These are phyloP conservation scores for Cephaloascus albidus DNA, from an alignment of 805 yeast species.

Conservation along the genomic window DNA sequence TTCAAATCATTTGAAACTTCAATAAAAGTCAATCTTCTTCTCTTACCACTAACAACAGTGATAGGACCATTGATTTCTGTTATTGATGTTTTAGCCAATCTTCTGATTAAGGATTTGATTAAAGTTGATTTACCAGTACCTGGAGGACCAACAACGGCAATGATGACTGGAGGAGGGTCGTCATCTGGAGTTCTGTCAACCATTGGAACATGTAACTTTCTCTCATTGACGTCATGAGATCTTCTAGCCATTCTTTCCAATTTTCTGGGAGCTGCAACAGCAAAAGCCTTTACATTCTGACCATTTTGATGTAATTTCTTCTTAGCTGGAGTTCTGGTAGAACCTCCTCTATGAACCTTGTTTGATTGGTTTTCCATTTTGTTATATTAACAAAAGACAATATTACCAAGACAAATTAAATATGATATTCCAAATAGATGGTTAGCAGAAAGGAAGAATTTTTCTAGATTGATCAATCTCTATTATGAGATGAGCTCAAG, in stretches of 20 bases:
- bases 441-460: too few species aligned
- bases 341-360: slow-evolving; percentile 70
- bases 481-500: too few species aligned
- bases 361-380: slow-evolving; percentile 44
- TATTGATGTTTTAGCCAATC: slow-evolving; percentile 80
- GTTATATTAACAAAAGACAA: neutral
- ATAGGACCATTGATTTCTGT: slow-evolving; percentile 91
- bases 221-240: slow-evolving; percentile 75
- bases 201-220: slow-evolving; percentile 92
- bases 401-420: neutral
- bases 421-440: too few species aligned
- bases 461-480: too few species aligned
- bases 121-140: slow-evolving; percentile 97
- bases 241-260: slow-evolving; percentile 78
- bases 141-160: slow-evolving; percentile 97
- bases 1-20: slow-evolving; percentile 91
- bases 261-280: slow-evolving; percentile 78
- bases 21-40: slow-evolving; percentile 84
- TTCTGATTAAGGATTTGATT: slow-evolving; percentile 77
- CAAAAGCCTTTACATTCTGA: slow-evolving; percentile 74
- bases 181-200: slow-evolving; percentile 95
- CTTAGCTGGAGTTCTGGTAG: slow-evolving; percentile 52
- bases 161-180: slow-evolving; percentile 93
- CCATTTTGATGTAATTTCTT: slow-evolving; percentile 87
- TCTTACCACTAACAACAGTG: slow-evolving; percentile 92